Evolutionary conservation across 2,329 filamentous ascomycete species (phyloP), one percentile per base, ranked within the genome.

Genomic region (Fusarium neocosmosporiellum): DNA sequence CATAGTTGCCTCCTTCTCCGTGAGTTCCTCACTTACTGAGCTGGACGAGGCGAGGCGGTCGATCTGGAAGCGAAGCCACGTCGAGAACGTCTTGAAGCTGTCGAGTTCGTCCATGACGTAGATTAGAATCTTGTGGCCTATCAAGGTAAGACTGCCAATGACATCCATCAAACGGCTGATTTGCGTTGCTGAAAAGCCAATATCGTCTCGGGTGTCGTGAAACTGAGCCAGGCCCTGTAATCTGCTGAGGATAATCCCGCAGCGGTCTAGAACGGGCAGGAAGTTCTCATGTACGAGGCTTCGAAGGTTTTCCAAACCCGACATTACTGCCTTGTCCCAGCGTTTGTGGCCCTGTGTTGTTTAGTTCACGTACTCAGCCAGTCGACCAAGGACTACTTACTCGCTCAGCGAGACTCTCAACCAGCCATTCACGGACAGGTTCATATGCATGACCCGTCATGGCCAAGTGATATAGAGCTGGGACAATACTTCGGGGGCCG

Each of bases 281-380:
- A 98, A 90, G 80, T 97, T 95, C 78, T 98, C 92, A 78, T 98
- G 95, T 0, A 95, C 86, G 14, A 98, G 86, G 60, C 90, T 89
- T 58, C 94, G 90, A 11, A 98, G 87, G 62, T 90, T 92, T 67
- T 94, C 91, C 22, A 98, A 91, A 1, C 95, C 94, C 5, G 90
- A 90, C 2, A 89, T 88, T 3, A 97, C 93, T 7, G 93, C 92
- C 78, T 96, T 97, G 71, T 98, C 95, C 96, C 96, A 99, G 57
- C 96, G 88, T 82, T 98, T 98, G 77, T 97, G 94, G 1, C 95
- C 95, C 92, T 96, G 59, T 22, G 20, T 1, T 22, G 18, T 33
- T 43, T 62, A 53, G 67, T 66, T 63, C 72, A 78, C 55, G 76
- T 65, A 29, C 41, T 64, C 71, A 60, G 43, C 43, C 58, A 16